Evolutionary conservation across 2,329 filamentous ascomycete genomes (phyloP).

Genomic region (Apiospora phragmitis): DNA sequence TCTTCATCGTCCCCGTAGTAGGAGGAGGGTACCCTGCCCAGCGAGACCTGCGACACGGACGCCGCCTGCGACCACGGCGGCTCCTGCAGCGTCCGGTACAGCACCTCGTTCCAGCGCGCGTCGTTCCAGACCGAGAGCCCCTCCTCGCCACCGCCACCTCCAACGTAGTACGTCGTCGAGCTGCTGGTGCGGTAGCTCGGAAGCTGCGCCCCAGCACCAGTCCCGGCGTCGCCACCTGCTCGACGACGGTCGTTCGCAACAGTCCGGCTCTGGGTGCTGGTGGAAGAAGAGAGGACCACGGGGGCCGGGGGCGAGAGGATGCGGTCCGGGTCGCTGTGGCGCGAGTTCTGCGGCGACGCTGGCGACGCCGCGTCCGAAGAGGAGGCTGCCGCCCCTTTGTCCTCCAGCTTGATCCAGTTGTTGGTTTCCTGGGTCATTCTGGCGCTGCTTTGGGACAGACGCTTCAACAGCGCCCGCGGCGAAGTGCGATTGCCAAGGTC

Average conservation of each 20-base stretch:
- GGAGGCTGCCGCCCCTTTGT: not conserved
- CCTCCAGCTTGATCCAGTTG: not conserved
- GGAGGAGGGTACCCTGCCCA: not conserved
- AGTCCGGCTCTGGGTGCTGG: not conserved
- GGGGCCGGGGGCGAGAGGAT: not conserved
- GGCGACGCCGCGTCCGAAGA: not conserved
- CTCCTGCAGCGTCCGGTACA: not conserved
- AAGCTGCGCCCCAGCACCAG: not conserved
- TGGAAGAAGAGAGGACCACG: not conserved
- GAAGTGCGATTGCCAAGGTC: not conserved
- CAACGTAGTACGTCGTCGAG: too few species aligned
- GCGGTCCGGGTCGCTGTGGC: not conserved
- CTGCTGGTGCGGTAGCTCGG: not conserved
- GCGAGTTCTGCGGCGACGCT: not conserved
- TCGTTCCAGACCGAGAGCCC: not conserved
- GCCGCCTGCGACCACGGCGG: not conserved
- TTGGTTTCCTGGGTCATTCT: not conserved
- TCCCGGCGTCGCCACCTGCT: too few species aligned
- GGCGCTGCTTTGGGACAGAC: not conserved
- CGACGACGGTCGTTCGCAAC: not conserved
- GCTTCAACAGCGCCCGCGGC: not conserved
- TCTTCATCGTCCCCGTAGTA: not conserved
- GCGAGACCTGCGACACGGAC: not conserved
- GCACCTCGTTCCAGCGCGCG: conserved; percentile 4
- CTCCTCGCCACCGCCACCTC: too few species aligned